A percentile compares a stretch with the other conserved stretches of the same genome.
These are phyloP conservation scores for Cercospora canescens DNA, from an alignment of 2,329 filamentous ascomycete genomes.

Conservation along the genomic window DNA sequence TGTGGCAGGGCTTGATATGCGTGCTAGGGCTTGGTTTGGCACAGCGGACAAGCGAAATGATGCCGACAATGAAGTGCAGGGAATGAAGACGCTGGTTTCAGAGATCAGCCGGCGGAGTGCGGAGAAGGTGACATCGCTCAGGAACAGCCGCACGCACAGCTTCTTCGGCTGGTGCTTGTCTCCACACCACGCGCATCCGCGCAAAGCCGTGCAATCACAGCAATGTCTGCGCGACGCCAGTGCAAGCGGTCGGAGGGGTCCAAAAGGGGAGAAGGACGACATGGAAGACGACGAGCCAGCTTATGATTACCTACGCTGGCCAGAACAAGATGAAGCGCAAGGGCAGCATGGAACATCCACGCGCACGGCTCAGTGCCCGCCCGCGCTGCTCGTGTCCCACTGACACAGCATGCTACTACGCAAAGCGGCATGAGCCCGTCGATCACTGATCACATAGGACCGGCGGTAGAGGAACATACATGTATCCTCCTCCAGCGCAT, in stretches of 20 bases:
- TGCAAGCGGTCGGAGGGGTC: neutral
- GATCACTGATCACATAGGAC: neutral
- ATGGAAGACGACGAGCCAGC: neutral
- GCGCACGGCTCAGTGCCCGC: neutral
- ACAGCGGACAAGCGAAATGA: neutral
- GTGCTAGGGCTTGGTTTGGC: too few relatives aligned
- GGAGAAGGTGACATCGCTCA: conserved; percentile 1
- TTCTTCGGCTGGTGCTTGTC: neutral
- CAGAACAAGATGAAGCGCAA: neutral
- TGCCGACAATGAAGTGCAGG: neutral
- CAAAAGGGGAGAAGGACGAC: neutral
- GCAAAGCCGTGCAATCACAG: neutral
- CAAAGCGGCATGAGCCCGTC: too few relatives aligned
- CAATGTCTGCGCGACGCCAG: neutral
- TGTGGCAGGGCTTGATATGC: too few relatives aligned
- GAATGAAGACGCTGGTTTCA: neutral
- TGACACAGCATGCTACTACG: neutral
- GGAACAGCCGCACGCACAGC: neutral
- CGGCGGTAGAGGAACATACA: too few relatives aligned
- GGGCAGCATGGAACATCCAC: neutral
- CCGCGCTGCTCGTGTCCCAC: neutral
- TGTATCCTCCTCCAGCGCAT: neutral
- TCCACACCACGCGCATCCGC: neutral
- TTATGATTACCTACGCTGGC: neutral
- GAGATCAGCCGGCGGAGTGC: neutral